Evolutionary conservation across 257 asterid species (phyloP).

Genomic region (Solanum infundibuliforme): DNA sequence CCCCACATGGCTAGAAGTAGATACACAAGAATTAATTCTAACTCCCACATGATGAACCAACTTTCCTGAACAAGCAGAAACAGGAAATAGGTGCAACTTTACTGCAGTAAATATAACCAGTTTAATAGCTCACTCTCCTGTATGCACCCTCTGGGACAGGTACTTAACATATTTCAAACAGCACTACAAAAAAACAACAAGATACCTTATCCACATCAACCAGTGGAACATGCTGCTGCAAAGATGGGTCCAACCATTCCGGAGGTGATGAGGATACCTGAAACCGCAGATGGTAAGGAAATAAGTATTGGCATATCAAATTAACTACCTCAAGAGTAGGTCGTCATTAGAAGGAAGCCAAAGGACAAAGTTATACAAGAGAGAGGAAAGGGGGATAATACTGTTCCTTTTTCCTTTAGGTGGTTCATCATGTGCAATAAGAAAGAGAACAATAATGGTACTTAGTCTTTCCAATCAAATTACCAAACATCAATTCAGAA

Average conservation of each 20-base stretch:
- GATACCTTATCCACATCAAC: slow-evolving; percentile 94
- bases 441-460: background rate
- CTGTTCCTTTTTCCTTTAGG: background rate
- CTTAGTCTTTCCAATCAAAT: background rate
- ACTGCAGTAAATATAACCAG: background rate
- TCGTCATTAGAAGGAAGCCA: background rate
- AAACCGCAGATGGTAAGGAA: slow-evolving; percentile 14
- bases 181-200: background rate
- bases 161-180: background rate
- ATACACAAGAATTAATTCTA: background rate
- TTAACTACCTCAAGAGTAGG: background rate
- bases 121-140: background rate
- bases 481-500: background rate
- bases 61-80: background rate
- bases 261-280: slow-evolving; percentile 68
- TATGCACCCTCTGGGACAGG: background rate
- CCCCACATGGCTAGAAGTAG: background rate
- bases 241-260: slow-evolving; percentile 73
- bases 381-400: background rate
- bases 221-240: slow-evolving; percentile 74
- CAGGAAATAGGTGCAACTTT: background rate
- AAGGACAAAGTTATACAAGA: background rate
- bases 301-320: background rate
- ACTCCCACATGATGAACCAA: background rate
- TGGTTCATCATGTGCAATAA: background rate